These are phyloP conservation scores for Microbotryum silenes-acaulis DNA, from an alignment of 1,284 basidiomycete genomes.

Conservation along the genomic window DNA sequence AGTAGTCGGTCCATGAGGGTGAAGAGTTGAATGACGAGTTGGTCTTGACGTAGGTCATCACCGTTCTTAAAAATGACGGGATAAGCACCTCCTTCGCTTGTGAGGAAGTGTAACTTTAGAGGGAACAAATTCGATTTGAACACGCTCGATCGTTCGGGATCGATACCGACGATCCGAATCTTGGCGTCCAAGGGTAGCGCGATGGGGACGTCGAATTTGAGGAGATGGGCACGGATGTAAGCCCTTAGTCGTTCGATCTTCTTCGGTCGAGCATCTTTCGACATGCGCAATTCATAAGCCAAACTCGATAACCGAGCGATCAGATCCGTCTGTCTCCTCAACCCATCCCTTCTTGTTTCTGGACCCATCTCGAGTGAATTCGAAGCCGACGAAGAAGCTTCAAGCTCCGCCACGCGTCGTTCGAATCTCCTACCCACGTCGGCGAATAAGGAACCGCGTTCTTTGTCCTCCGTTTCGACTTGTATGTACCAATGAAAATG, in stretches of 20 bases:
- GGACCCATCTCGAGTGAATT: conserved; percentile 14
- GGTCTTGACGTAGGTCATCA: conserved; percentile 96
- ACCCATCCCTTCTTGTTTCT: conserved; percentile 55
- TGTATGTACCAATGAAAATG: conserved; percentile 95
- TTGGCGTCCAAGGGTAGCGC: conserved; percentile 83
- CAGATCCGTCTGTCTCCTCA: conserved; percentile 76
- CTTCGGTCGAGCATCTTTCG: conserved; percentile 87
- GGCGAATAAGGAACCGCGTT: conserved; percentile 84
- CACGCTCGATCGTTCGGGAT: conserved; percentile 82
- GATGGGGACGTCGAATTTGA: conserved; percentile 60
- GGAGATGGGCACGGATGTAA: conserved; percentile 64
- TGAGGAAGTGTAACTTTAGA: conserved; percentile 77
- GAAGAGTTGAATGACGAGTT: conserved; percentile 93
- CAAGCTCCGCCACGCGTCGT: conserved; percentile 64
- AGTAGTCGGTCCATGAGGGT: conserved; percentile 93
- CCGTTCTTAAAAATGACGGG: conserved; percentile 98
- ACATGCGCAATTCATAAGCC: conserved; percentile 75
- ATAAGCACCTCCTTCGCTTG: conserved; percentile 59
- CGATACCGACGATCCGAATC: conserved; percentile 72
- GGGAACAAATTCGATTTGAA: conserved; percentile 98
- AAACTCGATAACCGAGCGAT: conserved; percentile 73
- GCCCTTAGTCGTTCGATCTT: conserved; percentile 96
- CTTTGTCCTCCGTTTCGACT: conserved; percentile 78
- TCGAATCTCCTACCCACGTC: conserved; percentile 82
- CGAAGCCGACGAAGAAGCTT: not conserved